Percentiles rank a stretch among this genome's conserved stretches.
Conservation (phyloP, 2,329 filamentous ascomycete species). For the Diaporthe sp. region DNA sequence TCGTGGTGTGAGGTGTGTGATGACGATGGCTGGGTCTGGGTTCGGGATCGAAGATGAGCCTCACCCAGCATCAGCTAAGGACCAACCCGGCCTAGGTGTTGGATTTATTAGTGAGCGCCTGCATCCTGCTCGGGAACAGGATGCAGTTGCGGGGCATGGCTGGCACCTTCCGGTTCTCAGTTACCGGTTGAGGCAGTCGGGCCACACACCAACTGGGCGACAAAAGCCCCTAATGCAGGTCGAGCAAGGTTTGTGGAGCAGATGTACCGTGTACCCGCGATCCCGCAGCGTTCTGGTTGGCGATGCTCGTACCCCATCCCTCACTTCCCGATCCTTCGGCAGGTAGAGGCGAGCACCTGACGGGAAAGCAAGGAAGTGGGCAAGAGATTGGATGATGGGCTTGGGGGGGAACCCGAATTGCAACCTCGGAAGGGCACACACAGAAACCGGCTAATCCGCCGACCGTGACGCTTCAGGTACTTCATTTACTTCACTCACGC, state of each 20-base stretch:
- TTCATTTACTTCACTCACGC: neutral
- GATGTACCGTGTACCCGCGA: neutral
- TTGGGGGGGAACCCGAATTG: constrained; percentile 17
- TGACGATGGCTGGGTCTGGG: constrained; percentile 17
- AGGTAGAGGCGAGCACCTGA: constrained; percentile 22
- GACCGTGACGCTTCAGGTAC: neutral
- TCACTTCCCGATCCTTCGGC: neutral
- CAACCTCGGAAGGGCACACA: constrained; percentile 18
- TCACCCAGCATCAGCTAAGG: constrained; percentile 9
- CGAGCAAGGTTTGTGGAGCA: constrained; percentile 19
- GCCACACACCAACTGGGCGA: neutral
- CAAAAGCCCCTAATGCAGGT: neutral
- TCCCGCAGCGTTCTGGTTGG: neutral
- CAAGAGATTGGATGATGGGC: constrained; percentile 12
- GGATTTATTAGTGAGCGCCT: constrained; percentile 21
- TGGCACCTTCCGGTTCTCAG: constrained; percentile 28
- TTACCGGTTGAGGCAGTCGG: constrained; percentile 22
- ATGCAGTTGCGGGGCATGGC: constrained; percentile 21
- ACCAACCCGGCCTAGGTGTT: neutral
- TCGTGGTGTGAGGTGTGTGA: neutral
- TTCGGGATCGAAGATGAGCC: constrained; percentile 18
- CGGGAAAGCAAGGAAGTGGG: neutral
- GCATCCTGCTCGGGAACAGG: constrained; percentile 20
- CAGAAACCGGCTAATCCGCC: neutral
- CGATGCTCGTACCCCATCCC: neutral